Percentiles rank a stretch among this genome's conserved stretches.
phyloP scores from a whole-genome alignment of 2,329 filamentous ascomycete species.

The Huntiella savannae region DNA sequence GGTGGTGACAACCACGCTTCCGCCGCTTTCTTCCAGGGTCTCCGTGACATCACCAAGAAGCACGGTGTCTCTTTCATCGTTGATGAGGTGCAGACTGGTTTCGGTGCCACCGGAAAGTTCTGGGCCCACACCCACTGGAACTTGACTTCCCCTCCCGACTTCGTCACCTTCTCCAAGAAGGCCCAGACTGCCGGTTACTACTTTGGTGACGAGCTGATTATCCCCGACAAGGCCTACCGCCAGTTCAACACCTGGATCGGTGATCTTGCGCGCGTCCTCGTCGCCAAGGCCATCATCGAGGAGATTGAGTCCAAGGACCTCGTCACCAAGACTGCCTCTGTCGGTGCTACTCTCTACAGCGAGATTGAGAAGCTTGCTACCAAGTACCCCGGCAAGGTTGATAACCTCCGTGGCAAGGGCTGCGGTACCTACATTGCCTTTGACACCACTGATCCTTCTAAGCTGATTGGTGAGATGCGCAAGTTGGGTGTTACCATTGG shows the following conservation, averaged over 20 bases:
- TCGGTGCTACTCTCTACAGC: slow-evolving; percentile 48
- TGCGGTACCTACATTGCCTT: slow-evolving; percentile 55
- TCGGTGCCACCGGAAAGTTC: slow-evolving; percentile 84
- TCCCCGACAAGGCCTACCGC: slow-evolving; percentile 82
- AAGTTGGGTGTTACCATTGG: slow-evolving; percentile 57
- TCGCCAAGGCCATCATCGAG: slow-evolving; percentile 71
- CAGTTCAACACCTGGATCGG: slow-evolving; percentile 99
- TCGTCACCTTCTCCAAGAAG: slow-evolving; percentile 93
- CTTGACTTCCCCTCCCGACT: slow-evolving; percentile 61
- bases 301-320: slow-evolving; percentile 61
- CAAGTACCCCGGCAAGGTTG: slow-evolving; percentile 48
- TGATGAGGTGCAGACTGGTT: slow-evolving; percentile 79
- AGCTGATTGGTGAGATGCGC: slow-evolving; percentile 54
- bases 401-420: slow-evolving; percentile 58
- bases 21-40: slow-evolving; percentile 66
- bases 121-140: slow-evolving; percentile 96
- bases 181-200: slow-evolving; percentile 88
- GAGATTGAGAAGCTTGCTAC: slow-evolving; percentile 43
- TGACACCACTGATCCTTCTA: slow-evolving; percentile 50
- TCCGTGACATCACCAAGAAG: slow-evolving; percentile 60
- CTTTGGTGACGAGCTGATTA: slow-evolving; percentile 59
- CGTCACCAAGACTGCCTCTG: slow-evolving; percentile 55
- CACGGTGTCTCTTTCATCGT: slow-evolving; percentile 72
- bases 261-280: slow-evolving; percentile 64
- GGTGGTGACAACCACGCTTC: slow-evolving; percentile 89